These are phyloP conservation scores for Pyrenula aspistea DNA, from an alignment of 495 filamentous ascomycete genomes.

Conservation along the genomic window DNA sequence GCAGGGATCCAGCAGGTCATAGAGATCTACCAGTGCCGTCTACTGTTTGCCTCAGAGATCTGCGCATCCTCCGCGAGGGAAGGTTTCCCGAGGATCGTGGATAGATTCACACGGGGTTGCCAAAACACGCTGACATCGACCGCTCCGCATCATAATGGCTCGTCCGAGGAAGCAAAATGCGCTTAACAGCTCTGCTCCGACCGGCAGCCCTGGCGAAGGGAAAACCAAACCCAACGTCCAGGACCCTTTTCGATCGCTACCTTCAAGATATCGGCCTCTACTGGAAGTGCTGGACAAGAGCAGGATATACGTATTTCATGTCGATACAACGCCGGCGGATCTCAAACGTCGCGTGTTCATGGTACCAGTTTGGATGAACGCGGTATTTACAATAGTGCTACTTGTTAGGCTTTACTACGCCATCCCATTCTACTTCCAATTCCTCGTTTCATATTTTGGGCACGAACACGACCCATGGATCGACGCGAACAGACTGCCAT, in stretches of 20 bases:
- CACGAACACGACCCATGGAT: conserved; percentile 45
- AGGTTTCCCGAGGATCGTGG: background rate
- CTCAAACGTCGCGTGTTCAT: conserved; percentile 69
- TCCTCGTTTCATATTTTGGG: conserved; percentile 49
- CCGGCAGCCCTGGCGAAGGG: background rate
- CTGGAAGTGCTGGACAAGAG: background rate
- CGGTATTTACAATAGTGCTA: conserved; percentile 44
- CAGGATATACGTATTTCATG: conserved; percentile 61
- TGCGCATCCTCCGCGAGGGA: too few species aligned
- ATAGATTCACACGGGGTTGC: background rate
- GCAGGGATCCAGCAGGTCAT: background rate
- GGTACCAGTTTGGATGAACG: conserved; percentile 60
- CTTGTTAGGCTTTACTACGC: conserved; percentile 47
- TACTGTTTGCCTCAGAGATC: background rate
- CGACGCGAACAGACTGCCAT: conserved; percentile 36
- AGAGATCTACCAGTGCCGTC: background rate
- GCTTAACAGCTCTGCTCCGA: background rate
- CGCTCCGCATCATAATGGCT: background rate
- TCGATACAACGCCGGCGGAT: conserved; percentile 49
- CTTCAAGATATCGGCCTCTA: background rate
- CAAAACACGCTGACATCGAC: background rate
- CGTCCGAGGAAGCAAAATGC: background rate
- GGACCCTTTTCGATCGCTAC: background rate
- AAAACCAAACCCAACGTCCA: background rate
- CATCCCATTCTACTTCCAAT: conserved; percentile 51